Evolutionary conservation across 805 yeast genomes (phyloP).

Genomic region (Suhomyces kilbournensis): DNA sequence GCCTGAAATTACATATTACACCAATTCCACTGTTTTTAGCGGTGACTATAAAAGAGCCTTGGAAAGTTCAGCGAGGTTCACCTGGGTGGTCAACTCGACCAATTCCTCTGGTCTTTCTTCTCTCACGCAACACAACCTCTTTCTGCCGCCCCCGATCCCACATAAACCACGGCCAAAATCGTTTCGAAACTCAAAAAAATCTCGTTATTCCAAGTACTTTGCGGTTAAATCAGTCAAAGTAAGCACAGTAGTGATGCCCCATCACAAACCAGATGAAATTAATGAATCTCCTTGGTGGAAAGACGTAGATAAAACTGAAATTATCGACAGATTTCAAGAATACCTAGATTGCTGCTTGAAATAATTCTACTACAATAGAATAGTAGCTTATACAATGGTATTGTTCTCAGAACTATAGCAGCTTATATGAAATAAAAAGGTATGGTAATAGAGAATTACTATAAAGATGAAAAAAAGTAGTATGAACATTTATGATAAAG

Average conservation of each 20-base stretch:
- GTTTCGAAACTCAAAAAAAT: too few species aligned
- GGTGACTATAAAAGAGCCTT: background rate
- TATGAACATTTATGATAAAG: too few species aligned
- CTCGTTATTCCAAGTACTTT: background rate
- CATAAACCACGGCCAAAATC: background rate
- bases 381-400: too few species aligned
- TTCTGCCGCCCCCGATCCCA: background rate
- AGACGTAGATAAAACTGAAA: background rate
- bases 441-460: too few species aligned
- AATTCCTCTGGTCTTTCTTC: background rate
- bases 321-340: background rate
- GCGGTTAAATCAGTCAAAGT: background rate
- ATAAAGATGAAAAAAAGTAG: too few species aligned
- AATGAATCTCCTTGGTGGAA: background rate
- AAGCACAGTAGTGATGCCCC: background rate
- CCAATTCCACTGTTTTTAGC: background rate
- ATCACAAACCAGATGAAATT: background rate
- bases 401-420: too few species aligned
- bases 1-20: background rate
- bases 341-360: background rate
- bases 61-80: background rate
- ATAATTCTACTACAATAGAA: too few species aligned
- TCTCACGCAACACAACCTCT: background rate
- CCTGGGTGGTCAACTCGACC: background rate
- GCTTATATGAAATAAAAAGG: too few species aligned